Evolutionary conservation across 1,139 yeast species (phyloP), one percentile per base, ranked within the genome.

Genomic region (Pichia sp.): DNA sequence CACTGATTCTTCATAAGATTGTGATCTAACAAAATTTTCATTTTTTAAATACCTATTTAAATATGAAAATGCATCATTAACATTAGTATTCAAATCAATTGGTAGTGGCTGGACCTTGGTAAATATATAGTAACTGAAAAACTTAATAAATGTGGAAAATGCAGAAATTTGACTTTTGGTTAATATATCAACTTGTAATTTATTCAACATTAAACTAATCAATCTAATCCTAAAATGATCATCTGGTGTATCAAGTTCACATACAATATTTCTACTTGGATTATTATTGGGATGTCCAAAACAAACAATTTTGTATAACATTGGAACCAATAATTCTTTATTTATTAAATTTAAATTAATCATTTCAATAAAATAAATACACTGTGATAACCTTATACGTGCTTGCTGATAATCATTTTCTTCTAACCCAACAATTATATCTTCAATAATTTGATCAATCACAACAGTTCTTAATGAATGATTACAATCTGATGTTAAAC

Each of bases 201-300:
- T 41, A 9, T 25, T 39, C n/a, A 56, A 33, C 31, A 55, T 51
- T 4, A 56, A 44, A 22, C 72, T 58, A 11, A 74, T 61, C 54
- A 88, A 60, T 35, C 79, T 78, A 24, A 87, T 66, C 46, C 95
- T 70, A 59, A 87, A 86, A 55, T 80, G 84, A 51, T 85, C 80
- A 52, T 78, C 72, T 0, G 81, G 80, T 10, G 66, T 65, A 61
- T 88, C 96, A 19, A 72, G 42, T 15, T 68, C 69, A 18, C 68
- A 62, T 27, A 59, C 49, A 23, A 57, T 60, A 19, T 62, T 61
- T 0, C 79, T 80, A 16, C 65, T 64, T 1, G 93, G 89, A 47
- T 71, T 74, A 42, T 77, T 79, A 43, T 71, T 69, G 0, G 76
- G 73, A 62, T 86, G 82, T 0, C 95, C 96, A 58, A 66, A 75